Evolutionary conservation across 176 grass and related monocot species (phyloP).

Genomic region (Areca catechu): DNA sequence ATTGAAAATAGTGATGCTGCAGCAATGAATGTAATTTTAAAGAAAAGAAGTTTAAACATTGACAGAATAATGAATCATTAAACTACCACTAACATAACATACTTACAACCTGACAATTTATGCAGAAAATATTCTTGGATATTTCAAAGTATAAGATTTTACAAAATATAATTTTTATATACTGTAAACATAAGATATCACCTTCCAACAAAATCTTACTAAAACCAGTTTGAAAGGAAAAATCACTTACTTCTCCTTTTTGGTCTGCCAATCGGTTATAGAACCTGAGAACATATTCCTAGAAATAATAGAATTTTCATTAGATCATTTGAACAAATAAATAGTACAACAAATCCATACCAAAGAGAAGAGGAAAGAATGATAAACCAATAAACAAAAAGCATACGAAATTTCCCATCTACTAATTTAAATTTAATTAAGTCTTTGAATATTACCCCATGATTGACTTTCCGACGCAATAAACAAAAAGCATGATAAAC

Average conservation of each 20-base stretch:
- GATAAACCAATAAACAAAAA: slow-evolving; percentile 2
- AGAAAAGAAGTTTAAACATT: too few species aligned
- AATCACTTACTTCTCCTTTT: slow-evolving; percentile 77
- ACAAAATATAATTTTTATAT: too few species aligned
- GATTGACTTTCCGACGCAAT: slow-evolving; percentile 28
- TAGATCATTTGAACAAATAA: background rate
- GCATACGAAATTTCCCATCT: background rate
- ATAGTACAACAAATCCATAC: background rate
- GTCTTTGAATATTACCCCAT: slow-evolving; percentile 35
- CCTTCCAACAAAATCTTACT: background rate
- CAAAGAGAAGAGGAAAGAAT: slow-evolving; percentile 6
- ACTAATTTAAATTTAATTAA: slow-evolving; percentile 3
- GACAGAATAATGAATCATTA: too few species aligned
- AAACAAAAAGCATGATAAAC: slow-evolving; percentile 6
- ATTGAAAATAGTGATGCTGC: too few species aligned
- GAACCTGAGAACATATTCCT: slow-evolving; percentile 76
- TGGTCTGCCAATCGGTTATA: slow-evolving; percentile 69
- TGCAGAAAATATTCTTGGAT: too few species aligned
- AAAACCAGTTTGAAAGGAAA: background rate
- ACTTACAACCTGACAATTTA: too few species aligned
- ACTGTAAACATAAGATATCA: too few species aligned
- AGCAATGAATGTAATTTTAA: too few species aligned
- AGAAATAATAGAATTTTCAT: background rate
- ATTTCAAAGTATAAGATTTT: too few species aligned
- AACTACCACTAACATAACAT: too few species aligned